These are phyloP conservation scores for Phytopythium helicoides DNA, from an alignment of 352 stramenopile genomes.

Conservation along the genomic window DNA sequence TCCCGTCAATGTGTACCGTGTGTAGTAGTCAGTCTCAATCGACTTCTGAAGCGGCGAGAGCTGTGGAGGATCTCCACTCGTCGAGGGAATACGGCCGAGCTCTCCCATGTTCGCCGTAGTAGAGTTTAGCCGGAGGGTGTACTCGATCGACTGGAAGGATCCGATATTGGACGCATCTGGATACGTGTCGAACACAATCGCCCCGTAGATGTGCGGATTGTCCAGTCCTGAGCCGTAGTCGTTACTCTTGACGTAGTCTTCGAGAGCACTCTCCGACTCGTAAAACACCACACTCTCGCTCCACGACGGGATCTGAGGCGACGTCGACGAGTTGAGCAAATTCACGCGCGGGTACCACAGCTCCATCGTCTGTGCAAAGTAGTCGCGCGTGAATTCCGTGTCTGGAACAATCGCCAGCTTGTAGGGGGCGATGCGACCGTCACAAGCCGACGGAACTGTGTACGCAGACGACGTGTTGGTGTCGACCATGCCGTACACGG, in stretches of 20 bases:
- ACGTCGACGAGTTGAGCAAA: slow-evolving; percentile 22
- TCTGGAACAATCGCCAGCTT: slow-evolving; percentile 57
- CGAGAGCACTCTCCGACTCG: slow-evolving; percentile 25
- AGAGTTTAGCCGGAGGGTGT: slow-evolving; percentile 57
- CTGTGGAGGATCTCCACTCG: too few species aligned
- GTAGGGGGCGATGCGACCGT: slow-evolving; percentile 40
- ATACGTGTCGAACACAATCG: slow-evolving; percentile 50
- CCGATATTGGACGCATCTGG: slow-evolving; percentile 24
- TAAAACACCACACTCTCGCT: slow-evolving; percentile 48
- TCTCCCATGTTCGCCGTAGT: slow-evolving; percentile 21
- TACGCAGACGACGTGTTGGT: slow-evolving; percentile 31
- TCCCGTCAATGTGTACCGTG: slow-evolving; percentile 37
- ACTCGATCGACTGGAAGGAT: slow-evolving; percentile 62
- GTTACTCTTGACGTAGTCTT: slow-evolving; percentile 42
- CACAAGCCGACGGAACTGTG: slow-evolving; percentile 28
- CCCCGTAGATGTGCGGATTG: slow-evolving; percentile 47
- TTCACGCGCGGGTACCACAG: slow-evolving; percentile 54
- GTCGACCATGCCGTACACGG: slow-evolving; percentile 28
- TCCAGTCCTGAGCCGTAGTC: slow-evolving; percentile 36
- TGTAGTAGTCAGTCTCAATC: slow-evolving; percentile 32
- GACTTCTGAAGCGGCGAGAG: slow-evolving; percentile 19
- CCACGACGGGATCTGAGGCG: slow-evolving; percentile 38
- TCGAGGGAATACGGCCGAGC: slow-evolving; percentile 15
- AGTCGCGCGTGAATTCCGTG: slow-evolving; percentile 49
- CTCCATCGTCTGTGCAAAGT: slow-evolving; percentile 45